These are phyloP conservation scores for Cyberlindnera mississippiensis DNA, from an alignment of 805 yeast species.

Conservation along the genomic window DNA sequence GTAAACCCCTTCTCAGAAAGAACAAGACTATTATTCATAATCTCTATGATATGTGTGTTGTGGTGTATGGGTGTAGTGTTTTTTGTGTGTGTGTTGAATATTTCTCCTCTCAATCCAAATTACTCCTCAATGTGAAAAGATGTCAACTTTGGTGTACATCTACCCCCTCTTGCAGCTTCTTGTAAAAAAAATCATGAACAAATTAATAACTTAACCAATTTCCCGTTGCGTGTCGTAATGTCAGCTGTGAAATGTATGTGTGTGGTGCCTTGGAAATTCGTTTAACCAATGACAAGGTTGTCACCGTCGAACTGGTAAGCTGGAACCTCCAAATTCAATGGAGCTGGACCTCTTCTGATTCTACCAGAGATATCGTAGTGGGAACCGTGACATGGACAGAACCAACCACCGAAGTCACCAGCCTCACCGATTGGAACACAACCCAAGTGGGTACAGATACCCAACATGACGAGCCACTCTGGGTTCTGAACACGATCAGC, in stretches of 20 bases:
- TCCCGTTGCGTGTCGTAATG: not conserved
- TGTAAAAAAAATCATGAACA: conserved; percentile 7
- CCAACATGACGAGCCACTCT: conserved; percentile 98
- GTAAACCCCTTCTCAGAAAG: conserved; percentile 11
- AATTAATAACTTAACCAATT: conserved; percentile 14
- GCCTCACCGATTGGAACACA: conserved; percentile 99
- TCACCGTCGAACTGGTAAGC: conserved; percentile 83
- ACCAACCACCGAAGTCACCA: conserved; percentile 99
- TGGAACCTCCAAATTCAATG: conserved; percentile 96
- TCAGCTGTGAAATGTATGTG: not conserved
- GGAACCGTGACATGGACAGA: conserved; percentile 99
- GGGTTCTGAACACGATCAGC: conserved; percentile 93
- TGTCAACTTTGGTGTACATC: not conserved
- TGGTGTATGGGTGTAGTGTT: conserved; percentile 2
- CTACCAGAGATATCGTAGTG: conserved; percentile 99
- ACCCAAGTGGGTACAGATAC: conserved; percentile 99
- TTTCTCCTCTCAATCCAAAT: not conserved
- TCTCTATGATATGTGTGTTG: conserved; percentile 5
- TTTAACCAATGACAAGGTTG: conserved; percentile 82
- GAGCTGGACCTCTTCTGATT: conserved; percentile 99
- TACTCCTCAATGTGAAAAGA: not conserved
- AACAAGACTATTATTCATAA: conserved; percentile 6
- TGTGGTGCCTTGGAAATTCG: not conserved
- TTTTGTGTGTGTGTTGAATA: conserved; percentile 7
- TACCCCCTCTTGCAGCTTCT: not conserved